phyloP scores from a whole-genome alignment of 192 early-diverging fungal species.

The Physocladia obscura region DNA sequence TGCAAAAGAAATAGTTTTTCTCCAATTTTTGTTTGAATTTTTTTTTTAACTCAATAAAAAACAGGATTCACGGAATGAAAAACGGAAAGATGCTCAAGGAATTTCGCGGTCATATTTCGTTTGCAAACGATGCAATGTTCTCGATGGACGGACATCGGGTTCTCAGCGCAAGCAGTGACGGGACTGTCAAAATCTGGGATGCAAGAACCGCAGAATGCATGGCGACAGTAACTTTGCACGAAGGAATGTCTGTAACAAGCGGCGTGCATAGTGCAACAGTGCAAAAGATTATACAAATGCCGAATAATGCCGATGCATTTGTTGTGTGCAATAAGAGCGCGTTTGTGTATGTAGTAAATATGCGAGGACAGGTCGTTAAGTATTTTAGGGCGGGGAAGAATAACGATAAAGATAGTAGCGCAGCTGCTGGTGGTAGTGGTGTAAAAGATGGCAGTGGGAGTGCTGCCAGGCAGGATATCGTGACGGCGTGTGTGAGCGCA shows the following conservation, averaged over 20 bases:
- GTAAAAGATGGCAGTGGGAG: conserved; percentile 24
- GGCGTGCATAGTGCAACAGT: conserved; percentile 49
- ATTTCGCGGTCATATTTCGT: conserved; percentile 88
- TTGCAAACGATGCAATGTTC: conserved; percentile 79
- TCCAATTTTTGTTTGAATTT: not conserved
- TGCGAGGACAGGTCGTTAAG: conserved; percentile 52
- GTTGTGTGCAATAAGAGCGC: conserved; percentile 78
- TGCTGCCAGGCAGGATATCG: conserved; percentile 49
- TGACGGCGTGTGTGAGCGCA: conserved; percentile 62
- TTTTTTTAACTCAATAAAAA: not conserved
- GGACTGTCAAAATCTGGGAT: conserved; percentile 92
- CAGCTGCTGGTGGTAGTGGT: not conserved
- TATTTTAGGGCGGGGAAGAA: conserved; percentile 22
- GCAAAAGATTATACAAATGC: conserved; percentile 60
- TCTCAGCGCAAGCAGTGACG: conserved; percentile 82
- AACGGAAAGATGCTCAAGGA: conserved; percentile 90
- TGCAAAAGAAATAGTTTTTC: no score
- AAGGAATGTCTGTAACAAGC: conserved; percentile 44
- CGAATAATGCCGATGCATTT: conserved; percentile 63
- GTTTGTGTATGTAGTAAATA: conserved; percentile 68
- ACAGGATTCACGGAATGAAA: conserved; percentile 86
- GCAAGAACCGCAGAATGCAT: conserved; percentile 68
- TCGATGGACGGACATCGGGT: conserved; percentile 69
- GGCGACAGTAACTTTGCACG: conserved; percentile 61
- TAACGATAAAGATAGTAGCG: conserved; percentile 21